Evolutionary conservation across 1,284 basidiomycete species (phyloP), one percentile per base, ranked within the genome.

Genomic region (Boletus sp.): DNA sequence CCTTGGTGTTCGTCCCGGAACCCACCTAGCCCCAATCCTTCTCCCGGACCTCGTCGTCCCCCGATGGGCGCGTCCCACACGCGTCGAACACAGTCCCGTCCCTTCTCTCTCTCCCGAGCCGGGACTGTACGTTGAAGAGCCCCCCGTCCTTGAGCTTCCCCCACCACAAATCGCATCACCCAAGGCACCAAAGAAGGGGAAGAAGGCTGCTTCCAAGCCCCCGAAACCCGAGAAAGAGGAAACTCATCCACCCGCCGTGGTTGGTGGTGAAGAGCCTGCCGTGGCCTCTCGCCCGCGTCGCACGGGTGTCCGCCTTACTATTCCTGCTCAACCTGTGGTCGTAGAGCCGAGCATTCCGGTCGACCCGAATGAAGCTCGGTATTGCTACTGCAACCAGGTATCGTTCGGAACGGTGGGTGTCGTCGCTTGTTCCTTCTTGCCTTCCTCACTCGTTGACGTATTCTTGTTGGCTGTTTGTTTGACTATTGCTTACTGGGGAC

Each of bases 321-420:
- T 76, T 41, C 72, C 72, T 56, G 51, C 67, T 50, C 56, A 61
- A 52, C 46, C 53, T 36, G 44, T 32, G 16, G 44, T 41, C 4
- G 26, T 44, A 17, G 52, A 45, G 30, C 61, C 61, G 37, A 50
- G 50, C 38, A 51, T 51, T 45, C 60, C 53, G 12, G 57, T 54
- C 3, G 69, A 77, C 53, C 70, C 74, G 2, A 71, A 72, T 44
- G 84, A 91, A 64, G 71, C 69, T 48, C 69, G 75, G 29, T 92
- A 87, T 67, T 92, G 89, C 60, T 84, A 81, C 67, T 92, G 90
- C 64, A 75, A 85, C 57, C 74, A 81, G 51, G 76, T 83, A 12
- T 88, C 84, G 12, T 89, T 79, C 61, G 89, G 88, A 58, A 80
- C 83, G 66, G 88, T 88, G 59, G 54, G 78, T 69, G 25, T 33